Percentiles rank a stretch among this genome's conserved stretches.
These are phyloP conservation scores for Lomentospora prolificans DNA, from an alignment of 2,329 filamentous ascomycete genomes.

Conservation along the genomic window DNA sequence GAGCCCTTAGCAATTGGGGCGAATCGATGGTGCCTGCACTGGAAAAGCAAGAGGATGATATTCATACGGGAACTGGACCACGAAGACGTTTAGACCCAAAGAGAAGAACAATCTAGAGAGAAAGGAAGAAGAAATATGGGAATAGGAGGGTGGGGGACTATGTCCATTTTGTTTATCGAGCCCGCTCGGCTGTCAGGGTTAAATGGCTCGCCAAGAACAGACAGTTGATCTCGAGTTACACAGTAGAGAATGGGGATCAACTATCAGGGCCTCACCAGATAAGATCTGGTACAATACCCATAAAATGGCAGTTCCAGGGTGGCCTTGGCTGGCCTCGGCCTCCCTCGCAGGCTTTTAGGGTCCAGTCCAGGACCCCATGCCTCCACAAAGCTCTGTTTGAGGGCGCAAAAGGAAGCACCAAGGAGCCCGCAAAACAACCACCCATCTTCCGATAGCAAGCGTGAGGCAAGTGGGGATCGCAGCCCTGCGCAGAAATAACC, in stretches of 20 bases:
- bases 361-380: too few relatives aligned
- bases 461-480: neutral
- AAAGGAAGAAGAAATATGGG: neutral
- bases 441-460: too few relatives aligned
- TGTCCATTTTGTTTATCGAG: neutral
- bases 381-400: too few relatives aligned
- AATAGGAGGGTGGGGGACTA: neutral
- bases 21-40: neutral
- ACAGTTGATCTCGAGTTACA: neutral
- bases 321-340: too few relatives aligned
- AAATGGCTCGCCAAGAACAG: neutral
- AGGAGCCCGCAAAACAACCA: too few relatives aligned
- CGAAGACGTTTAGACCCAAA: neutral
- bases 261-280: too few relatives aligned
- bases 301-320: too few relatives aligned
- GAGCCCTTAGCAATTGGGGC: neutral
- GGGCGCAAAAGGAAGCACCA: too few relatives aligned
- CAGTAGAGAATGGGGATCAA: too few relatives aligned
- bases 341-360: too few relatives aligned
- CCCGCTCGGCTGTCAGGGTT: neutral
- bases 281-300: too few relatives aligned
- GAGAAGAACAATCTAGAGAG: neutral
- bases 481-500: too few relatives aligned
- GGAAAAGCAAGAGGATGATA: neutral
- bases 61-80: neutral